Conservation (phyloP, 1,139 yeast genomes). For the Suhomyces yuchorum region DNA sequence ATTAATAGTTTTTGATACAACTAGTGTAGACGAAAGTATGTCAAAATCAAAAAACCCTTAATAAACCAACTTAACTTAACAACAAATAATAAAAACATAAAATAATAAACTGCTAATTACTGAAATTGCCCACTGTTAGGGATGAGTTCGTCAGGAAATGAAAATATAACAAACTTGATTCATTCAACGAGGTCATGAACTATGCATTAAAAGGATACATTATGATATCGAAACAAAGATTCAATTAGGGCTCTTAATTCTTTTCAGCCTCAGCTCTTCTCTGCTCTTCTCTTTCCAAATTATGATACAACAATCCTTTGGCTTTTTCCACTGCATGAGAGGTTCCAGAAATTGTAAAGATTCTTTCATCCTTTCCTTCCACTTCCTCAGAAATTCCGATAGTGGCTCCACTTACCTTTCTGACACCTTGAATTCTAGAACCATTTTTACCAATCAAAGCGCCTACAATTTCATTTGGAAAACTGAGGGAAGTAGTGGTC, state of each 20-base stretch:
- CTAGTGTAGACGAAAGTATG: conserved; percentile 1
- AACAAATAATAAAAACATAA: conserved; percentile 3
- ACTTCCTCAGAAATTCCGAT: conserved; percentile 78
- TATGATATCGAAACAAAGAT: not conserved
- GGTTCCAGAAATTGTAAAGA: conserved; percentile 73
- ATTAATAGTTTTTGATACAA: conserved; percentile 7
- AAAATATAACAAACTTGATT: not conserved
- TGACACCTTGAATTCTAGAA: conserved; percentile 80
- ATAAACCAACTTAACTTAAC: conserved; percentile 8
- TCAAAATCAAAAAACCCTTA: conserved; percentile 6
- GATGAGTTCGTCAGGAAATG: not conserved
- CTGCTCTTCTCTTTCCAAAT: conserved; percentile 75
- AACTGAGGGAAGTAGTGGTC: conserved; percentile 25
- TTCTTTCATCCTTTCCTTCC: conserved; percentile 64
- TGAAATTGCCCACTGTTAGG: not conserved
- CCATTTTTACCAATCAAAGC: conserved; percentile 90
- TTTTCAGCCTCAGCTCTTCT: conserved; percentile 51
- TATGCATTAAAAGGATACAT: conserved; percentile 8
- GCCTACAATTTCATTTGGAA: conserved; percentile 86
- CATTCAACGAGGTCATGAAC: conserved; percentile 8
- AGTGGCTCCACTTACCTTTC: conserved; percentile 77
- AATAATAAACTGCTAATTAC: conserved; percentile 3
- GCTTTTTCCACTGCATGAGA: conserved; percentile 70
- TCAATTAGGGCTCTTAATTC: not conserved
- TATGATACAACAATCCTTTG: conserved; percentile 64